Base-by-base conservation (phyloP, 352 stramenopile species). In the Phytophthora vignae region DNA sequence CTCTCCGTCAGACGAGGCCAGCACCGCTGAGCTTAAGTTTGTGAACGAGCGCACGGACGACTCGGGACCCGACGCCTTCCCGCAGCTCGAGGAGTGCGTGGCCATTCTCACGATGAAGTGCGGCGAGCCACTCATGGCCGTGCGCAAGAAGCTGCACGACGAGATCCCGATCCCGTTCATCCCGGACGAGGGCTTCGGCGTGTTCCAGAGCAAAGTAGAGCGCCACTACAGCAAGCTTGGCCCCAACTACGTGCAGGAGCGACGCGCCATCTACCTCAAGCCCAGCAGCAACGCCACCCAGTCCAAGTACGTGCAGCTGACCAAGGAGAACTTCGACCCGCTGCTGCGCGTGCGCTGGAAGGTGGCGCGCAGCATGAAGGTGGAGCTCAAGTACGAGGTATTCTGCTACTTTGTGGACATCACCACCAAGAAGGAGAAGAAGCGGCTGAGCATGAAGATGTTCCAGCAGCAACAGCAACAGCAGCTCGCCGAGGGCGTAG, bases 391-490 rank as follows among this genome's bases (percentile, higher is more conserved):
- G 78, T 93, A 91, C 72, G 85, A 93, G 53, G 76, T 93, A 5
- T 93, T 93, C 64, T 89, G 84, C 66, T 93, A 93, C 67, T 93
- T 93, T 71, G 77, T 91, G 54, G 85, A 93, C 74, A 80, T 79
- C 15, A 85, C 80, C 2, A 84, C 66, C 40, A 88, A 90, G 62
- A 88, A 89, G 54, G 78, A 85, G 40, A 90, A 89, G 73, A 89
- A 90, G 64, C 75, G 82, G 2, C 19, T 87, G 21, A 81, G 75
- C n/a, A 85, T 90, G 64, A 90, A 91, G 68, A 84, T 86, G 78
- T 88, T 88, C 69, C 80, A 79, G 31, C 62, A 73, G 27, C 60
- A 79, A 38, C 62, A 73, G 42, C 65, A 66, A 40, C 61, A 76
- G 31, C 67, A 82, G 31, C 29, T 61, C 31, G 69, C 63, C 27